Evolutionary conservation across 2,329 filamentous ascomycete species (phyloP), one percentile per base, ranked within the genome.

Genomic region (Epichloe hybrida): DNA sequence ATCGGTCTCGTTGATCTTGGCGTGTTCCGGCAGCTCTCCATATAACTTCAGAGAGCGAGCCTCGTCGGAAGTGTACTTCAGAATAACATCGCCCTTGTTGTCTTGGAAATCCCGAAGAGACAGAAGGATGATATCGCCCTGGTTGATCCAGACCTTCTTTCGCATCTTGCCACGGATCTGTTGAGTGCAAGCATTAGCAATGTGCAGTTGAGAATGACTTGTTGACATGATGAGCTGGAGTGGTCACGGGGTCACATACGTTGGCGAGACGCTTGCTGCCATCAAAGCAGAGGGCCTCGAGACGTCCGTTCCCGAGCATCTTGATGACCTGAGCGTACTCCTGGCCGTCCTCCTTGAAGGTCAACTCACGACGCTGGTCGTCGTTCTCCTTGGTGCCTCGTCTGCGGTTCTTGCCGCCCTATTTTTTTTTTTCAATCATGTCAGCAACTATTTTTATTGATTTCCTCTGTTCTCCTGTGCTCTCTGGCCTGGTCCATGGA

Each of bases 131-230:
- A 95, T 95, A 69, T 95, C 88, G 66, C 89, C 89, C 75, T 95
- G 89, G 79, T 95, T 96, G 79, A 96, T 96, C 89, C 89, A 96
- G 71, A 97, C 93, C 81, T 98, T 98, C 81, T 98, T 98, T 64
- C 93, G 84, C 64, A 98, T 86, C 74, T 98, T 97, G 73, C 91
- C 91, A 57, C 91, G 88, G 48, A 69, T 69, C 67, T 69, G 45
- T 7, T 35, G 34, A 15, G 35, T 34, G 17, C 13, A 20, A 27
- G 5, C 12, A 21, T 34, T 39, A 8, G 17, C 35, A 17, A 9
- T 46, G 35, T 15, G n/a, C n/a, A 35, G 27, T 9, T 4, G 27
- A 9, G 8, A 31, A 31, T 31, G 8, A 31, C 27, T 9, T 11
- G 27, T 31, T 11, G 27, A 31, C 8, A 31, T 31, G 27, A 9